Percentiles rank a stretch among this genome's conserved stretches.
These are phyloP conservation scores for Suhomyces sp. DNA, from an alignment of 805 yeast species.

Conservation along the genomic window DNA sequence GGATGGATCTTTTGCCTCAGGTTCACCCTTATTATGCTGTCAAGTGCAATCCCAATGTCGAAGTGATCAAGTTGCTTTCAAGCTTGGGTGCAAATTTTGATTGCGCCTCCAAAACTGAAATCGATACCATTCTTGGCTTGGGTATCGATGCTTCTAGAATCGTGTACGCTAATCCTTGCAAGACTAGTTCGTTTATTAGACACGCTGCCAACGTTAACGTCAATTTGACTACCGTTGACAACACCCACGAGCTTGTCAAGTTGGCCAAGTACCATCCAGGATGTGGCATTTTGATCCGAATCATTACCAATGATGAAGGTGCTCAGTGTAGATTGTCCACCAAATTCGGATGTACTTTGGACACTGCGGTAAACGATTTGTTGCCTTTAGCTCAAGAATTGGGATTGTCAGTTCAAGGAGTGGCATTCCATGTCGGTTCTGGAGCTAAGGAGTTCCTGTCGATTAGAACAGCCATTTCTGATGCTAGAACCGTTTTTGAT, in stretches of 20 bases:
- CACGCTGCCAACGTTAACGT: slow-evolving; percentile 60
- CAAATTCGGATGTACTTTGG: slow-evolving; percentile 80
- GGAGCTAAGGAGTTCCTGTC: slow-evolving; percentile 77
- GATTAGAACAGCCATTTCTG: slow-evolving; percentile 66
- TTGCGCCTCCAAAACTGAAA: slow-evolving; percentile 89
- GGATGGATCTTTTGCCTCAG: slow-evolving; percentile 66
- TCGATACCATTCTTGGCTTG: slow-evolving; percentile 57
- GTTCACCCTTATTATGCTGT: slow-evolving; percentile 92
- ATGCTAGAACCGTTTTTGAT: slow-evolving; percentile 67
- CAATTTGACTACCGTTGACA: slow-evolving; percentile 83
- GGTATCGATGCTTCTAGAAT: slow-evolving; percentile 67
- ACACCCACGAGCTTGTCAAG: slow-evolving; percentile 78
- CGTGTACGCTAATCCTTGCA: slow-evolving; percentile 93
- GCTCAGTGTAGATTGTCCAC: slow-evolving; percentile 85
- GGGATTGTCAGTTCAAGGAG: slow-evolving; percentile 69
- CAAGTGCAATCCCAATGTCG: slow-evolving; percentile 79
- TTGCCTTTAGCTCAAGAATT: slow-evolving; percentile 60
- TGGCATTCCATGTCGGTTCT: slow-evolving; percentile 94
- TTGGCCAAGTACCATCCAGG: slow-evolving; percentile 64
- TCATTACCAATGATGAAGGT: slow-evolving; percentile 83
- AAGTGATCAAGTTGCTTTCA: slow-evolving; percentile 56
- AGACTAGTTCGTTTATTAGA: slow-evolving; percentile 77
- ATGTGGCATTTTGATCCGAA: slow-evolving; percentile 70
- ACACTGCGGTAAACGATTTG: slow-evolving; percentile 48
- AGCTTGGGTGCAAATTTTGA: slow-evolving; percentile 75